Evolutionary conservation across 1,139 yeast genomes (phyloP).

Genomic region (Candida sp.): DNA sequence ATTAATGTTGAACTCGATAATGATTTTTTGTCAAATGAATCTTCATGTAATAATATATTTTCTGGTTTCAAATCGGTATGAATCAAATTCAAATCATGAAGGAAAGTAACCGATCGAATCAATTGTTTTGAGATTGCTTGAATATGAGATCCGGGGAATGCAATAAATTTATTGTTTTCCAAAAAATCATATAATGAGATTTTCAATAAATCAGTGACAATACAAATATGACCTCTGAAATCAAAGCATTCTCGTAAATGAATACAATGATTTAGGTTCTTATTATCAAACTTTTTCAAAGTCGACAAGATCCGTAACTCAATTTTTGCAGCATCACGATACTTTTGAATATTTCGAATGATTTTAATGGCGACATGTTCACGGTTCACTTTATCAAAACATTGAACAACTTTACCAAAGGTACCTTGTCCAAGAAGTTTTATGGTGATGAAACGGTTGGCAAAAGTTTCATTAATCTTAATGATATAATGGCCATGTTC

Average conservation of each 20-base stretch:
- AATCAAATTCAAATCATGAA: constrained; percentile 85
- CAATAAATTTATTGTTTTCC: constrained; percentile 67
- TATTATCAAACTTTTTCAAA: constrained; percentile 68
- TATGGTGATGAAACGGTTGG: constrained; percentile 63
- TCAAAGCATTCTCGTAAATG: constrained; percentile 90
- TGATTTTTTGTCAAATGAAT: constrained; percentile 35
- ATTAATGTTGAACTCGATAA: constrained; percentile 33
- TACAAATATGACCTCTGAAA: constrained; percentile 89
- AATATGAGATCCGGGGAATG: constrained; percentile 82
- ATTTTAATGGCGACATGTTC: constrained; percentile 87
- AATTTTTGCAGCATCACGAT: constrained; percentile 82
- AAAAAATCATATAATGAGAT: constrained; percentile 87
- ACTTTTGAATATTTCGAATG: constrained; percentile 75
- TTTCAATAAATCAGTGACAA: constrained; percentile 85
- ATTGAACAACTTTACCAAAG: constrained; percentile 90
- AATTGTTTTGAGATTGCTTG: constrained; percentile 88
- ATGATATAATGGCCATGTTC: constrained; percentile 84
- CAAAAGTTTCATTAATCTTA: constrained; percentile 54
- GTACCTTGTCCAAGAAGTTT: constrained; percentile 93
- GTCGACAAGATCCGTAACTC: constrained; percentile 80
- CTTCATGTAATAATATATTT: constrained; percentile 76
- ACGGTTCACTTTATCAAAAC: constrained; percentile 54
- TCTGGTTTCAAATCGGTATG: constrained; percentile 98
- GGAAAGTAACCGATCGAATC: constrained; percentile 78
- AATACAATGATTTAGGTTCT: constrained; percentile 67